Conservation (phyloP, 495 filamentous ascomycete species). For the Tuber borchii region DNA sequence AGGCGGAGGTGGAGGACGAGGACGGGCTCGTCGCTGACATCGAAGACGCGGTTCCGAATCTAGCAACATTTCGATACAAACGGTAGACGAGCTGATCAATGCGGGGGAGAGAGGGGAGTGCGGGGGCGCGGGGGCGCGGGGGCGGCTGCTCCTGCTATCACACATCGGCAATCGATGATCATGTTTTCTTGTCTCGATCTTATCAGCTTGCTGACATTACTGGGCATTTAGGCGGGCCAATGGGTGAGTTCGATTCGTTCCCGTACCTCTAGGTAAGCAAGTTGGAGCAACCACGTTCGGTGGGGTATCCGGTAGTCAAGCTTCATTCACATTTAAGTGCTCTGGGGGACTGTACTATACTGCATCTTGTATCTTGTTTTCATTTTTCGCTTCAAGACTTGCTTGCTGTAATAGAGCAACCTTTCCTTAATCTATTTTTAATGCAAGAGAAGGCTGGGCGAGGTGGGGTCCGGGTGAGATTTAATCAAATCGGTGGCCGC, state of each 20-base stretch:
- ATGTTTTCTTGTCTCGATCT: background rate
- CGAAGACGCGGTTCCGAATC: constrained; percentile 32
- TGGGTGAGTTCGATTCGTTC: background rate
- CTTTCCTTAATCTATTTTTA: background rate
- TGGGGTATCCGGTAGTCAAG: background rate
- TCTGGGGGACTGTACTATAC: background rate
- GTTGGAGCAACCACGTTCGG: background rate
- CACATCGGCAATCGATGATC: background rate
- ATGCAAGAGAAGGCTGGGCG: background rate
- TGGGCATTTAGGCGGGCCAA: background rate
- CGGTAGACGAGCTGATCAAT: background rate
- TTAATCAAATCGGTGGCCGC: background rate
- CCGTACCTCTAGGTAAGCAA: background rate
- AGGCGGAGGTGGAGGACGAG: constrained; percentile 35
- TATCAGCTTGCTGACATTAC: background rate
- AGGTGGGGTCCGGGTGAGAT: background rate
- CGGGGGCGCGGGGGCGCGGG: background rate
- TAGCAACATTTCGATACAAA: constrained; percentile 10
- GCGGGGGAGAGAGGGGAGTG: background rate
- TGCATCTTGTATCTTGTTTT: background rate
- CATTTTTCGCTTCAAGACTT: background rate
- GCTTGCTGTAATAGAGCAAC: background rate
- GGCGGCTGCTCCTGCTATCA: background rate
- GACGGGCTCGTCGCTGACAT: constrained; percentile 39
- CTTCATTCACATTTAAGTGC: background rate